Percentiles rank a stretch among this genome's conserved stretches.
Conservation (phyloP, 2,329 filamentous ascomycete genomes). For the Venturia effusa region DNA sequence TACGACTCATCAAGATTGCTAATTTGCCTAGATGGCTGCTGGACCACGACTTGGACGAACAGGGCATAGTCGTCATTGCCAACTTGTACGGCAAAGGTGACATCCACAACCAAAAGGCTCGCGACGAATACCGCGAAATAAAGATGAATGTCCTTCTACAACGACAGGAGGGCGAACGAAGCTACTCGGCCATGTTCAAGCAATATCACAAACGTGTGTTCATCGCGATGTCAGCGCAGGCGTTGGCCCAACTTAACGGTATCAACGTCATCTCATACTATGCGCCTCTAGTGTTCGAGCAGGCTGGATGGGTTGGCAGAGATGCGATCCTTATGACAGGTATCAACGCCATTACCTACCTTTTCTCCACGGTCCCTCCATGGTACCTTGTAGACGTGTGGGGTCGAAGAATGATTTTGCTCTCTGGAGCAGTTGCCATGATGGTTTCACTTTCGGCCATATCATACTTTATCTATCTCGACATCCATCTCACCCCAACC, state of each 20-base stretch:
- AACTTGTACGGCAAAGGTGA: conserved; percentile 95
- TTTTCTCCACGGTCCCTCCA: conserved; percentile 83
- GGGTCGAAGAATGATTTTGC: conserved; percentile 78
- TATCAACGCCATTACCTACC: conserved; percentile 85
- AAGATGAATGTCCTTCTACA: conserved; percentile 95
- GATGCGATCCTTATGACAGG: conserved; percentile 94
- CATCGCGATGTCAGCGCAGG: conserved; percentile 97
- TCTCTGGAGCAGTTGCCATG: conserved; percentile 86
- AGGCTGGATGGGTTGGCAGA: conserved; percentile 88
- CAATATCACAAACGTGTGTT: conserved; percentile 86
- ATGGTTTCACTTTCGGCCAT: conserved; percentile 76
- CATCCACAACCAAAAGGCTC: conserved; percentile 82
- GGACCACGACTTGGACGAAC: conserved; percentile 95
- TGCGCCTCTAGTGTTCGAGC: conserved; percentile 90
- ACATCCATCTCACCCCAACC: conserved; percentile 65
- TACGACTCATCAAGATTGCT: conserved; percentile 15
- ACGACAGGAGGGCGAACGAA: conserved; percentile 87
- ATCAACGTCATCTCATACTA: conserved; percentile 99
- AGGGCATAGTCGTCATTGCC: conserved; percentile 95
- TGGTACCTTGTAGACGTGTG: conserved; percentile 95
- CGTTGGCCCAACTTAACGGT: conserved; percentile 89
- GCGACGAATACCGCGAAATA: conserved; percentile 95
- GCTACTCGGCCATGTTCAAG: conserved; percentile 89
- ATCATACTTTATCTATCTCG: conserved; percentile 89
- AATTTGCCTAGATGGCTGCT: conserved; percentile 67